Evolutionary conservation across 2,329 filamentous ascomycete species (phyloP).

Genomic region (Fusarium sp.): DNA sequence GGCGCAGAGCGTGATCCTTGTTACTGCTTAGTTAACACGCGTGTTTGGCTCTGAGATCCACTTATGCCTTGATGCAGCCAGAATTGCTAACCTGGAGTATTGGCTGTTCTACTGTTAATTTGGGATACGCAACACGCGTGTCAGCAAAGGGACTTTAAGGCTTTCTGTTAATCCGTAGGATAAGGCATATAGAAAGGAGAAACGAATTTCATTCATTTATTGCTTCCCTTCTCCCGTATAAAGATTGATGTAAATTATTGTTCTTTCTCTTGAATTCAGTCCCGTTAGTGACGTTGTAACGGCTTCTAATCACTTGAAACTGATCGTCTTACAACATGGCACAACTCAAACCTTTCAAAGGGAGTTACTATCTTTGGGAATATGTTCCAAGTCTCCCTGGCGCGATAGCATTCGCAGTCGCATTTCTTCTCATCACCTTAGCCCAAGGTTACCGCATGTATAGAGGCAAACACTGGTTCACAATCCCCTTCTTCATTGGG

Average conservation of each 20-base stretch:
- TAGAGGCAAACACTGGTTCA: constrained; percentile 60
- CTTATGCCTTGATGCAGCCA: neutral
- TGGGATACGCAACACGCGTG: constrained; percentile 31
- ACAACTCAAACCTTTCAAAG: constrained; percentile 11
- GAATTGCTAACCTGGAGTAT: neutral
- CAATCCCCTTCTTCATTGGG: constrained; percentile 58
- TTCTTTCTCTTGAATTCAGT: too few relatives aligned
- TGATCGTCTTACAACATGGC: too few relatives aligned
- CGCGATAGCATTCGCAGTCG: constrained; percentile 59
- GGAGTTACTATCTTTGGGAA: constrained; percentile 34
- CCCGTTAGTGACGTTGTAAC: too few relatives aligned
- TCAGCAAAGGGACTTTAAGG: neutral
- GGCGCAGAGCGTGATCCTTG: fast-evolving
- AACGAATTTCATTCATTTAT: fast-evolving
- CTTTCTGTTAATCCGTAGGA: neutral
- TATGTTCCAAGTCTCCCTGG: constrained; percentile 58
- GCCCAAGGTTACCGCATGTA: constrained; percentile 56
- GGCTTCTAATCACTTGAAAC: too few relatives aligned
- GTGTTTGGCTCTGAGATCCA: neutral
- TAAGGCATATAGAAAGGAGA: neutral
- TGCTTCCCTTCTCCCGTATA: fast-evolving
- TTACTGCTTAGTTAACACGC: constrained; percentile 25
- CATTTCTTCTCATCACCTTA: constrained; percentile 53
- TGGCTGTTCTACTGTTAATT: too few relatives aligned
- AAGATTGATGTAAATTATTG: fast-evolving